These are phyloP conservation scores for Calonectria crousiana DNA, from an alignment of 2,329 filamentous ascomycete genomes.

Conservation along the genomic window DNA sequence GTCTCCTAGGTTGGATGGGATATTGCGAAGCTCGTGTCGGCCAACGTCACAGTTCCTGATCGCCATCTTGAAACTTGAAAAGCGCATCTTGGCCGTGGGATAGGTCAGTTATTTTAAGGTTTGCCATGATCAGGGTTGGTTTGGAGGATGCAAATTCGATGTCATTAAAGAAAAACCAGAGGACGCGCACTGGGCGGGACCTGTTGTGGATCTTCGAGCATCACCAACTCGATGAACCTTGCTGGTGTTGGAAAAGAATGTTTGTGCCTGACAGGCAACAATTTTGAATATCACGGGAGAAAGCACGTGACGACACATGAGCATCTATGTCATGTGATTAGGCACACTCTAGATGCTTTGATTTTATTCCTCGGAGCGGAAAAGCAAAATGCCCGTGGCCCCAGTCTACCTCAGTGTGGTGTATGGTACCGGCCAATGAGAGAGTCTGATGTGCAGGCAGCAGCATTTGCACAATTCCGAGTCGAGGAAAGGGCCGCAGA, in stretches of 20 bases:
- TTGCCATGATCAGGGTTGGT: constrained; percentile 2
- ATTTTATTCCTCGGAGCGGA: background rate
- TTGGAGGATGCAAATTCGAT: background rate
- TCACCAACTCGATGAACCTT: background rate
- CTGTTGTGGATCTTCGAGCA: constrained; percentile 3
- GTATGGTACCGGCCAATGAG: constrained; percentile 29
- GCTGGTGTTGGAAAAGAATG: background rate
- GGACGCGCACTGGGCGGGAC: constrained; percentile 9
- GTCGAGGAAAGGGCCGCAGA: constrained; percentile 42
- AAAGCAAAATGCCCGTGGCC: background rate
- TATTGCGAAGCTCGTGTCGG: background rate
- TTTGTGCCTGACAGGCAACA: background rate
- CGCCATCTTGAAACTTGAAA: background rate
- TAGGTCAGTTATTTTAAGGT: background rate
- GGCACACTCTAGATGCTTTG: background rate
- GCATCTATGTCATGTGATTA: background rate
- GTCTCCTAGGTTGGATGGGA: background rate
- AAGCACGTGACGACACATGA: background rate
- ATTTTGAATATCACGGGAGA: background rate
- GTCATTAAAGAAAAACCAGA: background rate
- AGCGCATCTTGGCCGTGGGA: background rate
- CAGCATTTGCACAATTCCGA: constrained; percentile 38
- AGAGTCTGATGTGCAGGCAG: constrained; percentile 40
- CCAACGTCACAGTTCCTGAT: background rate
- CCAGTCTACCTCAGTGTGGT: background rate